These are phyloP conservation scores for Basipetospora chlamydospora DNA, from an alignment of 2,329 filamentous ascomycete species.

Conservation along the genomic window DNA sequence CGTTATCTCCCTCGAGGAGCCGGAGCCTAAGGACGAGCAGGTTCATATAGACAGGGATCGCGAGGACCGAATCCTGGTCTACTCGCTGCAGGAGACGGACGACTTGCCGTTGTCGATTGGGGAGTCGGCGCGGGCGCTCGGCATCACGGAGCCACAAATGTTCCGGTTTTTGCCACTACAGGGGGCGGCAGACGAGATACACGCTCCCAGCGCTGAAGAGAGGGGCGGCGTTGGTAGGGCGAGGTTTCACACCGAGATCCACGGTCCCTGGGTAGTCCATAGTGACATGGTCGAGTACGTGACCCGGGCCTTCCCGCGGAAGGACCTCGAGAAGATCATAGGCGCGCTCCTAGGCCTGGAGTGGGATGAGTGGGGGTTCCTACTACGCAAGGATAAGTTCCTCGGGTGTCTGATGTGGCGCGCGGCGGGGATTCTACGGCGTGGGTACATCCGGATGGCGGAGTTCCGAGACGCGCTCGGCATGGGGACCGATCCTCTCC, in stretches of 20 bases:
- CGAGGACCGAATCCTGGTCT: not conserved
- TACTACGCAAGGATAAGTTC: not conserved
- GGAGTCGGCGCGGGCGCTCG: not conserved
- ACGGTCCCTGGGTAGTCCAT: too few relatives aligned
- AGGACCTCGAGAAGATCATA: not conserved
- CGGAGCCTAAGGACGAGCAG: not conserved
- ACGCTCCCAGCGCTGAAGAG: too few relatives aligned
- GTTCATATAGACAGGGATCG: too few relatives aligned
- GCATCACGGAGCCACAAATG: not conserved
- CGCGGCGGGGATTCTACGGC: not conserved
- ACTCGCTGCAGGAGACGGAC: not conserved
- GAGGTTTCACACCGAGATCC: too few relatives aligned
- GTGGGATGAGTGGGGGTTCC: not conserved
- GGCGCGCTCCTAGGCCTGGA: not conserved
- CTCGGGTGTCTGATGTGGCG: not conserved
- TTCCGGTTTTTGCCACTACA: not conserved
- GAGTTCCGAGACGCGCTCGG: not conserved
- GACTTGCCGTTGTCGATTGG: not conserved
- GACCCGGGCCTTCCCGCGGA: not conserved
- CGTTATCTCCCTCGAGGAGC: not conserved
- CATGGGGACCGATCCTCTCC: not conserved
- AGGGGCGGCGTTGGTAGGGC: too few relatives aligned
- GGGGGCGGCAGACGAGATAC: not conserved
- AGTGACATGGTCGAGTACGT: not conserved
- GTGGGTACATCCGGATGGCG: not conserved